Conservation (phyloP, 257 asterid species). For the Henckelia pumila region DNA sequence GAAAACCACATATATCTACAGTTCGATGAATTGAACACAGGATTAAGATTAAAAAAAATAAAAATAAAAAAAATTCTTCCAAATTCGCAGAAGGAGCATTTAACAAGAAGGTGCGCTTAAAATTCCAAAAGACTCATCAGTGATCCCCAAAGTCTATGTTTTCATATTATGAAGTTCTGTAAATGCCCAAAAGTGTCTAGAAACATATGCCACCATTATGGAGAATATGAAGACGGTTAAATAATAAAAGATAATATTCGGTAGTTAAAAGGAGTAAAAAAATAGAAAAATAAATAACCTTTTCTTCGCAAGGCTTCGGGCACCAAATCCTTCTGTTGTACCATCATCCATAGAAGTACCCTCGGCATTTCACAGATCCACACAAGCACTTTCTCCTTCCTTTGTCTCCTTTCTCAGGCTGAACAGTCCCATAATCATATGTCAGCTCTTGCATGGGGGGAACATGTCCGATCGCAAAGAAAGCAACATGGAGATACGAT, state of each 20-base stretch:
- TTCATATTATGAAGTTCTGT: not conserved
- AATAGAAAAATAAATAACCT: not conserved
- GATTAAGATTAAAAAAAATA: not conserved
- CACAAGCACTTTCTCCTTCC: constrained; percentile 50
- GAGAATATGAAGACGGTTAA: not conserved
- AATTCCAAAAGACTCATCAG: not conserved
- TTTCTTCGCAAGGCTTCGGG: not conserved
- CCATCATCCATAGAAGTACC: constrained; percentile 35
- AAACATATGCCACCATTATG: not conserved
- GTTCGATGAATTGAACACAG: not conserved
- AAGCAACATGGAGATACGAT: constrained; percentile 67
- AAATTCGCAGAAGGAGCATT: not conserved
- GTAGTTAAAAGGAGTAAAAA: not conserved
- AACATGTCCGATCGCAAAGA: constrained; percentile 75
- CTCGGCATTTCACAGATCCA: constrained; percentile 43
- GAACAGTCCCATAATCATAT: constrained; percentile 66
- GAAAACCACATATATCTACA: not conserved
- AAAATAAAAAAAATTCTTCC: too few relatives aligned
- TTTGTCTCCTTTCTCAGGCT: constrained; percentile 34
- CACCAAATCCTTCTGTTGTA: constrained; percentile 5
- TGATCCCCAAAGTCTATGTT: not conserved
- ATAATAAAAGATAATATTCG: not conserved
- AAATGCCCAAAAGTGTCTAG: not conserved
- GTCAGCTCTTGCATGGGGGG: constrained; percentile 97
- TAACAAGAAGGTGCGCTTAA: not conserved